phyloP scores from a whole-genome alignment of 2,329 filamentous ascomycete species.

The Pseudomassariella vexata region DNA sequence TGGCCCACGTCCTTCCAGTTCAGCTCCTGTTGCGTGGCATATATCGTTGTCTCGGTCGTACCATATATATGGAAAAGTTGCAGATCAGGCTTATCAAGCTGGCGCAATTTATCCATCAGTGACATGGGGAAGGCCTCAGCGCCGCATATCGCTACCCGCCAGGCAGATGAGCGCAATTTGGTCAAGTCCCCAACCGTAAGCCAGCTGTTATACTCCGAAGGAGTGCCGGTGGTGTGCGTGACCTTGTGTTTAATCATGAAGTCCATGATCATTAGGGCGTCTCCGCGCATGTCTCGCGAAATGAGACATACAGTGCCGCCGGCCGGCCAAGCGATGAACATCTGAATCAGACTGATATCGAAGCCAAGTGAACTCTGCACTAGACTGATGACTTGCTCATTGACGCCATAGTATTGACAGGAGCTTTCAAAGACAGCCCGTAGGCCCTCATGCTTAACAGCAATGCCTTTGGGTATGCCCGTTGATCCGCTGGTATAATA shows the following conservation, averaged over 20 bases:
- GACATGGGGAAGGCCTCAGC: constrained; percentile 13
- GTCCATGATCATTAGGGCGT: constrained; percentile 26
- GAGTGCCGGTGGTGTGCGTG: constrained; percentile 30
- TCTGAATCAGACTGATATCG: constrained; percentile 33
- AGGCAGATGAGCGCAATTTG: constrained; percentile 3
- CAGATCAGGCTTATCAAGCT: too few species aligned
- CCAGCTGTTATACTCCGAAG: constrained; percentile 33
- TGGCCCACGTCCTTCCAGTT: too few species aligned
- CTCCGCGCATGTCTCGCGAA: constrained; percentile 20
- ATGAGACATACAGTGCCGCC: constrained; percentile 31
- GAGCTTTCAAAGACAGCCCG: constrained; percentile 20
- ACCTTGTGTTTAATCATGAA: constrained; percentile 29
- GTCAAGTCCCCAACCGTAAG: constrained; percentile 13
- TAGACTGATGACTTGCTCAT: constrained; percentile 20
- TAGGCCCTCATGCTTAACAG: constrained; percentile 19
- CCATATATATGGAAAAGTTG: constrained; percentile 20
- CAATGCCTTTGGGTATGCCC: constrained; percentile 28
- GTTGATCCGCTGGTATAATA: constrained; percentile 17
- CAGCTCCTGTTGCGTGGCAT: too few species aligned
- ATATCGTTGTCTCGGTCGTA: constrained; percentile 23
- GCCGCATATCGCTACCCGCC: constrained; percentile 10
- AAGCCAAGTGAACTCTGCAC: constrained; percentile 35
- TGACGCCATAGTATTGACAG: constrained; percentile 10
- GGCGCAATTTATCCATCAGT: too few species aligned
- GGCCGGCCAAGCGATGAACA: constrained; percentile 26